Conservation (phyloP, 441 rosid genomes). For the Flueggea neowawraea region DNA sequence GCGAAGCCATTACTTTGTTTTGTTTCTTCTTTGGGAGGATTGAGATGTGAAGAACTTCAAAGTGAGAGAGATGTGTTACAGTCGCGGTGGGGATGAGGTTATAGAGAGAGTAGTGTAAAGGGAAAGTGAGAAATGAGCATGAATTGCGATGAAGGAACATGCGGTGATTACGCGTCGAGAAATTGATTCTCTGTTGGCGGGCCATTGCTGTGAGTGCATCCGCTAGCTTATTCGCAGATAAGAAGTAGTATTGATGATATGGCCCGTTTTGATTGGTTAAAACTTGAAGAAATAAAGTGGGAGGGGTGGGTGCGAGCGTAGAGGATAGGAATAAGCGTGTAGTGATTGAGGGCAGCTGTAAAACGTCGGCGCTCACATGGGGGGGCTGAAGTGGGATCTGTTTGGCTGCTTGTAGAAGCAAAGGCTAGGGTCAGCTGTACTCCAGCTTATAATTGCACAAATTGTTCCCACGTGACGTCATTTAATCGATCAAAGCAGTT, state of each 20-base stretch:
- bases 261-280: conserved; percentile 11
- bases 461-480: too few relatives aligned
- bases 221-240: too few relatives aligned
- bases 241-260: neutral
- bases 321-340: conserved; percentile 10
- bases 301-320: neutral
- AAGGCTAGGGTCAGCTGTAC: conserved; percentile 8
- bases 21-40: too few relatives aligned
- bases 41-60: too few relatives aligned
- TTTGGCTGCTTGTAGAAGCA: too few relatives aligned
- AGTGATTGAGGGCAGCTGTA: conserved; percentile 26
- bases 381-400: neutral
- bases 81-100: neutral
- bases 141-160: too few relatives aligned
- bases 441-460: conserved; percentile 4
- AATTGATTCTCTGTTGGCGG: neutral
- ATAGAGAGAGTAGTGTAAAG: neutral
- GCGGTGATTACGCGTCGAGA: conserved; percentile 19
- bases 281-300: too few relatives aligned
- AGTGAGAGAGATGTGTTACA: neutral
- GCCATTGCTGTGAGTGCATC: neutral
- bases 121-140: neutral
- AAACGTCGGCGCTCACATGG: conserved; percentile 42
- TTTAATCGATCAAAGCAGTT: too few relatives aligned
- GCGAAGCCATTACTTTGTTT: conserved; percentile 40